Percentiles rank a stretch among this genome's conserved stretches.
These are phyloP conservation scores for Rhododendron simsii DNA, from an alignment of 148 eudicot genomes.

Conservation along the genomic window DNA sequence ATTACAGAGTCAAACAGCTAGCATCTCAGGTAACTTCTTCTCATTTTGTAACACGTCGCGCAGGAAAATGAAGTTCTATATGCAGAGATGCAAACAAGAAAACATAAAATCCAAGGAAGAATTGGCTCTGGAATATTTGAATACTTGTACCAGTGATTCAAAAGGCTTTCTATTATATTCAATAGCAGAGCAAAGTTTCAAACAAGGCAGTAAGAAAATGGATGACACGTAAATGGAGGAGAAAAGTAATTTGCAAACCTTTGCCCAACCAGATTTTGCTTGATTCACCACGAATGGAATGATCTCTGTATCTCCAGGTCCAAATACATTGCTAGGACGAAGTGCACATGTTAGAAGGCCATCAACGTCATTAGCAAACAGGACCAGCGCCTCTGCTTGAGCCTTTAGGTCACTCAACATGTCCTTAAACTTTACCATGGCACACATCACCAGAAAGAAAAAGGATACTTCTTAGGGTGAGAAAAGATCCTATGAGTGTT, in stretches of 20 bases:
- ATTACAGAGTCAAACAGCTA: background rate
- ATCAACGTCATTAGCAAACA: slow-evolving; percentile 55
- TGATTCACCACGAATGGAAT: slow-evolving; percentile 56
- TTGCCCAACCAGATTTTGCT: slow-evolving; percentile 70
- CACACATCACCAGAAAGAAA: slow-evolving; percentile 3
- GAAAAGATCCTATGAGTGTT: slow-evolving; percentile 11
- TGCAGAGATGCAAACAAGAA: background rate
- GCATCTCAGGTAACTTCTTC: background rate
- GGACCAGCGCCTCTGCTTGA: slow-evolving; percentile 83
- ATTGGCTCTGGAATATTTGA: background rate
- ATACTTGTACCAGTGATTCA: background rate
- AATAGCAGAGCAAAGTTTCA: background rate
- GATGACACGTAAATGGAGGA: background rate
- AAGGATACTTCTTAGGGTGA: slow-evolving; percentile 13
- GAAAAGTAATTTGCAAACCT: slow-evolving; percentile 41
- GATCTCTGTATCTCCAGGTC: slow-evolving; percentile 72
- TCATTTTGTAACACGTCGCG: background rate
- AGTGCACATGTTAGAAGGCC: slow-evolving; percentile 84
- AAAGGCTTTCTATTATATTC: slow-evolving; percentile 8
- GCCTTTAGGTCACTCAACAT: slow-evolving; percentile 66
- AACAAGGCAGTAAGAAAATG: background rate
- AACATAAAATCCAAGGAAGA: background rate
- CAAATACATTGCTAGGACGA: slow-evolving; percentile 92
- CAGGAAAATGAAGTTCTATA: background rate
- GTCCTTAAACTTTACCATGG: slow-evolving; percentile 49